These are phyloP conservation scores for Thymus quinquecostatus DNA, from an alignment of 257 asterid species.

Conservation along the genomic window DNA sequence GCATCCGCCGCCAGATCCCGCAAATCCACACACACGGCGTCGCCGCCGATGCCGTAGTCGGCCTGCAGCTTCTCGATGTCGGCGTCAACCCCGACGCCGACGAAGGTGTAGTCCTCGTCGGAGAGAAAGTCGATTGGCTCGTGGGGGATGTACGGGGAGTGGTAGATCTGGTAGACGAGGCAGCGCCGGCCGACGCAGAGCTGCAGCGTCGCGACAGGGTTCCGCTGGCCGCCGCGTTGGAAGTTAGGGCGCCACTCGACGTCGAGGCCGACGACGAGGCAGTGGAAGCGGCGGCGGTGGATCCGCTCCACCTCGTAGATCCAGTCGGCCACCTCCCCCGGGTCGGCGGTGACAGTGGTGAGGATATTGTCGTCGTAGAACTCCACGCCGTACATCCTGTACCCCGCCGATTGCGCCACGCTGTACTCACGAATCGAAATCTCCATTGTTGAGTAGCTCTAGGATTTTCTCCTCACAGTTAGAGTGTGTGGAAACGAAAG, in stretches of 20 bases:
- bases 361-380: slow-evolving; percentile 18
- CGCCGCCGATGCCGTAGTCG: slow-evolving; percentile 32
- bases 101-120: slow-evolving; percentile 26
- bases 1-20: slow-evolving; percentile 11
- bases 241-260: slow-evolving; percentile 44
- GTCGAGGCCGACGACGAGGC: slow-evolving; percentile 47
- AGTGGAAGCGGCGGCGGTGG: slow-evolving; percentile 29
- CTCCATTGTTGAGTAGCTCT: background rate
- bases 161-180: slow-evolving; percentile 41
- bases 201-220: slow-evolving; percentile 45
- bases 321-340: slow-evolving; percentile 32
- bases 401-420: background rate
- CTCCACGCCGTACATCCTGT: slow-evolving; percentile 24
- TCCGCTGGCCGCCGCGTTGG: background rate
- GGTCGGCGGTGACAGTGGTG: slow-evolving; percentile 38
- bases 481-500: background rate
- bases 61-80: slow-evolving; percentile 34
- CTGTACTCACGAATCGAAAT: background rate
- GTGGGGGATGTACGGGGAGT: slow-evolving; percentile 30
- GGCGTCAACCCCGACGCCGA: slow-evolving; percentile 30
- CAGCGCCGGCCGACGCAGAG: slow-evolving; percentile 44
- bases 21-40: slow-evolving; percentile 35
- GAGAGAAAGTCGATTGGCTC: slow-evolving; percentile 33
- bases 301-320: slow-evolving; percentile 12
- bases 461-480: background rate